Base-by-base conservation (phyloP, 176 grass and related monocot genomes). In the Carex kokanica region DNA sequence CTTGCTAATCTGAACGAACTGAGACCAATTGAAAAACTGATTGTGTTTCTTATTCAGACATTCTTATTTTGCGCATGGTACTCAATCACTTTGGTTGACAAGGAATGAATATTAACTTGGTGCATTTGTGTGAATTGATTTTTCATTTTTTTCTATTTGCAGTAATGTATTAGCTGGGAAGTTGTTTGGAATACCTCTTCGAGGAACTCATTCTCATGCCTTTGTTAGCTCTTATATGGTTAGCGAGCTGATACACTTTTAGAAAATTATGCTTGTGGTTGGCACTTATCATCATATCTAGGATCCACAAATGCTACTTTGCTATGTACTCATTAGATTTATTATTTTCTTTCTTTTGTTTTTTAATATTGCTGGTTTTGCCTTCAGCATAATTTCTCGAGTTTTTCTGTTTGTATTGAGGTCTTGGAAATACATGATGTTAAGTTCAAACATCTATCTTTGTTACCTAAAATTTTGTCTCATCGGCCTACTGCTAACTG, bases 141-240 rank as follows among this genome's bases (percentile, higher is more conserved):
- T 78, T 9, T 78, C n/a, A 52, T 83, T 73, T 75, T 47, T 78
- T 47, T 85, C 1, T 65, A 85, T 88, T 82, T 84, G 61, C 88
- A 98, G 95, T 65, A 98, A 98, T 87, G 95, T 98, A 24, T 83
- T 93, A 32, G 95, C 95, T 90, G 95, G 95, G 78, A 92, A 87
- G 74, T 83, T 98, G 41, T 98, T 98, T 91, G 95, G 95, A 40
- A 98, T 94, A 85, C 95, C 95, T 47, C 92, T 98, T 84, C 92
- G 90, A 32, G 95, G 95, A 88, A 98, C 95, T 86, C 95, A 98
- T 91, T 94, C 95, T 67, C 95, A 98, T 94, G 95, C 95, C 75
- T 98, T 91, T 88, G 95, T 98, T 87, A 98, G 95, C 87, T 98
- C 95, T 54, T 98, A 93, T 84, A 98, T 98, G 95, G 95, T 98